These are phyloP conservation scores for Aurifilum marmelostoma DNA, from an alignment of 2,329 filamentous ascomycete genomes.

Conservation along the genomic window DNA sequence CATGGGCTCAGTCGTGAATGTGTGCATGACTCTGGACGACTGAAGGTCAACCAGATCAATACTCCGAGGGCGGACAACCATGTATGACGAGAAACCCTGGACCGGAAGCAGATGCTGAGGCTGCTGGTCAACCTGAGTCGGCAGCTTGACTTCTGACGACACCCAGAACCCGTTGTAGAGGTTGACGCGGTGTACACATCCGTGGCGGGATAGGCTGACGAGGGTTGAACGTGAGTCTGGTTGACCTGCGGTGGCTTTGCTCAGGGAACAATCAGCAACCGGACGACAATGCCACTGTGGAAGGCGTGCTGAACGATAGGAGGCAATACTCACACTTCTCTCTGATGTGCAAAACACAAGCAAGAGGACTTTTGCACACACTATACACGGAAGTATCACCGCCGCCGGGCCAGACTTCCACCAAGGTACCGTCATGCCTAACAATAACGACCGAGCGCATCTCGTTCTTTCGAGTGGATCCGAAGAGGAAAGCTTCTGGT, in stretches of 20 bases:
- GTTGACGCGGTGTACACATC: slow-evolving; percentile 53
- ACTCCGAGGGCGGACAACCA: slow-evolving; percentile 59
- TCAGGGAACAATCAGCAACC: neutral
- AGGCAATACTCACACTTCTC: slow-evolving; percentile 46
- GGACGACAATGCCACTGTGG: neutral
- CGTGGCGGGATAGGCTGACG: slow-evolving; percentile 53
- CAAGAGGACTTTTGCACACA: slow-evolving; percentile 57
- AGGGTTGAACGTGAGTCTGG: slow-evolving; percentile 40
- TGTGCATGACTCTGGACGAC: slow-evolving; percentile 60
- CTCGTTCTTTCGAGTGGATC: slow-evolving; percentile 40
- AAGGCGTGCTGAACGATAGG: neutral
- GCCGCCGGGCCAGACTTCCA: slow-evolving; percentile 56
- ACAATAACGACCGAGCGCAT: slow-evolving; percentile 61
- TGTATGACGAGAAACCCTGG: slow-evolving; percentile 60
- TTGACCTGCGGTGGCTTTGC: slow-evolving; percentile 31
- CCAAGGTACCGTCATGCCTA: slow-evolving; percentile 65
- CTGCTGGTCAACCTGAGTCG: slow-evolving; percentile 45
- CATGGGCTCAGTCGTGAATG: slow-evolving; percentile 62
- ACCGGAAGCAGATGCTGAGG: slow-evolving; percentile 62
- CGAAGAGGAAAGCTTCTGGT: slow-evolving; percentile 68
- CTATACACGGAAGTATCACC: slow-evolving; percentile 47
- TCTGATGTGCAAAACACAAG: slow-evolving; percentile 51
- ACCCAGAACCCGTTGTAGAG: slow-evolving; percentile 52
- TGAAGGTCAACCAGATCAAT: slow-evolving; percentile 65
- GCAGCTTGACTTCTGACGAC: slow-evolving; percentile 49